Evolutionary conservation across 2,329 filamentous ascomycete genomes (phyloP).

Genomic region (Blumeria graminis): DNA sequence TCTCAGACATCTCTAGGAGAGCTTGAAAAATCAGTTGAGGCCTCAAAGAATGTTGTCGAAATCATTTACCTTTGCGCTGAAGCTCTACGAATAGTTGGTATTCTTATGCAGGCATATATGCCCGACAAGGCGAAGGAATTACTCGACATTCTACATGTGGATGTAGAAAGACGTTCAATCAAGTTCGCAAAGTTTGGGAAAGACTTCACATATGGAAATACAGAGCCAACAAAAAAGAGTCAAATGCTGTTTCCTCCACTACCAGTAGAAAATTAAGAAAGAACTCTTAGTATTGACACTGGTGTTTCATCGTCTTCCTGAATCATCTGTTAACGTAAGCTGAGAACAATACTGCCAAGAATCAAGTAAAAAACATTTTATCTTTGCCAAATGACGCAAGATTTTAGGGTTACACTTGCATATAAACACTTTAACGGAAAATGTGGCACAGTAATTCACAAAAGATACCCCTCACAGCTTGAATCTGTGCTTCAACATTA

Average conservation of each 20-base stretch:
- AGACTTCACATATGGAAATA: constrained; percentile 46
- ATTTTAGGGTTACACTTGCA: no score
- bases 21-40: not conserved
- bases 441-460: no score
- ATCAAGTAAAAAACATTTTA: no score
- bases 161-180: constrained; percentile 33
- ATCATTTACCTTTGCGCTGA: constrained; percentile 52
- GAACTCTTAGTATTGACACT: no score
- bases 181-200: constrained; percentile 33
- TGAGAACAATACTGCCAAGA: no score
- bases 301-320: no score
- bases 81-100: constrained; percentile 52
- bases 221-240: constrained; percentile 17
- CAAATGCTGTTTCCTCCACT: constrained; percentile 29
- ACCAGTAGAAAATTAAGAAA: not conserved
- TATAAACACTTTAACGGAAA: no score
- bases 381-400: no score
- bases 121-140: constrained; percentile 49
- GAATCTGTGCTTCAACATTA: no score
- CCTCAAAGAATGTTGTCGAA: constrained; percentile 14
- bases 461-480: no score
- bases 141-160: constrained; percentile 57
- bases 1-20: constrained; percentile 3
- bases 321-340: no score
- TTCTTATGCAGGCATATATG: constrained; percentile 80